Percentiles rank a stretch among this genome's conserved stretches.
Conservation (phyloP, 495 filamentous ascomycete species). For the Penicillium herquei region DNA sequence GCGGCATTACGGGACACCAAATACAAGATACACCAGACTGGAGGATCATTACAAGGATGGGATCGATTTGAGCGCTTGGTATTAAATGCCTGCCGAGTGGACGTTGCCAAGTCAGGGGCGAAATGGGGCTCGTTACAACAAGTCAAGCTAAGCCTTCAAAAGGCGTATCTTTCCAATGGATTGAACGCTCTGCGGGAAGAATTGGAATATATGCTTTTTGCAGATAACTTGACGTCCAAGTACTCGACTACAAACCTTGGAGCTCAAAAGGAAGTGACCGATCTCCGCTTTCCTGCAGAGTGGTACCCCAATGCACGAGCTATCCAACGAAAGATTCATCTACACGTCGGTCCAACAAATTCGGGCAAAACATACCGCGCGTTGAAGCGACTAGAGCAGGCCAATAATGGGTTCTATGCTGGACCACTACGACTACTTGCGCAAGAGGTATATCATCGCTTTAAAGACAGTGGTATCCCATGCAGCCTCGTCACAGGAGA, state of each 20-base stretch:
- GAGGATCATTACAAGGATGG: slow-evolving; percentile 24
- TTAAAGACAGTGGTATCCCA: slow-evolving; percentile 68
- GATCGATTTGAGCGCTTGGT: slow-evolving; percentile 36
- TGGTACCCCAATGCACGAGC: slow-evolving; percentile 84
- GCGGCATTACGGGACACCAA: slow-evolving; percentile 27
- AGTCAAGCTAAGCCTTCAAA: slow-evolving; percentile 44
- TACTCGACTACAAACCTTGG: slow-evolving; percentile 49
- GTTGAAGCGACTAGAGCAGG: slow-evolving; percentile 76
- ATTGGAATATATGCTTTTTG: slow-evolving; percentile 59
- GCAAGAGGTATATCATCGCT: slow-evolving; percentile 84
- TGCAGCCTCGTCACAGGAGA: slow-evolving; percentile 91
- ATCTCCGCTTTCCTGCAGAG: slow-evolving; percentile 81
- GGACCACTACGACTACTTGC: slow-evolving; percentile 89
- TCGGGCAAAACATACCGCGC: slow-evolving; percentile 98
- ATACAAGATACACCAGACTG: slow-evolving; percentile 9
- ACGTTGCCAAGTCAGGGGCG: slow-evolving; percentile 12
- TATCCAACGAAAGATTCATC: slow-evolving; percentile 76
- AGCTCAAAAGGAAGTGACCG: slow-evolving; percentile 65
- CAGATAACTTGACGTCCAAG: slow-evolving; percentile 40
- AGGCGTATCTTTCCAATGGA: slow-evolving; percentile 53
- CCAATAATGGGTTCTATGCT: slow-evolving; percentile 79
- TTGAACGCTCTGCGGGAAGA: slow-evolving; percentile 48
- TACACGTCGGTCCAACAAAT: slow-evolving; percentile 97
- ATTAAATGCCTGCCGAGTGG: slow-evolving; percentile 32
- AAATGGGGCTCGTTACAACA: slow-evolving; percentile 24